Evolutionary conservation across 1,139 yeast genomes (phyloP), one percentile per base, ranked within the genome.

Genomic region (Magnusiomyces suaveolens): DNA sequence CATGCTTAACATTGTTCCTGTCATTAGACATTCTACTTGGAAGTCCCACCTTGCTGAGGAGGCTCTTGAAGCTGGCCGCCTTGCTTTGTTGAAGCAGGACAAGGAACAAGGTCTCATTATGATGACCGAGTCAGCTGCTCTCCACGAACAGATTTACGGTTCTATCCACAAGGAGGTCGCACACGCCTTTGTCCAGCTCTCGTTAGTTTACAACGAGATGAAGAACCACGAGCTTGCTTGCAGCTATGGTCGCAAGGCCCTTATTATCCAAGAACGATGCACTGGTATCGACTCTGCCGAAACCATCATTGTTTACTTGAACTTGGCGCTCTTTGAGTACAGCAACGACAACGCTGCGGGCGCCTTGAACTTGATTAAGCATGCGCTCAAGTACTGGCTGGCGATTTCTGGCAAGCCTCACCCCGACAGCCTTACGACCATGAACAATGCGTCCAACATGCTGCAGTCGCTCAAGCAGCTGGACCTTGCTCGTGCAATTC

Each of bases 131-230:
- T 77, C 94, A 48, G 72, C 87, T 51, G 73, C 84, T 3, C 76
- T 88, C 56, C 81, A 82, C 61, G 96, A 90, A 67, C 96, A 89
- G 66, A 81, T 87, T 36, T 87, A 87, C 63, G 97, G 97, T 24
- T 70, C 78, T 47, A 78, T 92, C 38, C 95, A 89, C 65, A 79
- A 84, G 12, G 89, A 84, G 62, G 87, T 92, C 44, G 89, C 92
- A 21, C 79, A 78, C 54, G 82, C 83, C 47, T 86, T 83, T 66
- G 73, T 81, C 47, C 74, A 79, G 36, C 74, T 87, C 50, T 83
- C 95, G 14, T 82, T 83, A 60, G 70, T 82, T 25, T 85, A 82
- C 70, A 79, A 81, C 58, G 88, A 84, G 58, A 67, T 82, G 51
- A 82, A 83, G 12, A 72, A 77, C 62, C 69, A 72, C 49, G 70